Evolutionary conservation across 2,329 filamentous ascomycete species (phyloP).

Genomic region (Nigrograna mackinnonii): DNA sequence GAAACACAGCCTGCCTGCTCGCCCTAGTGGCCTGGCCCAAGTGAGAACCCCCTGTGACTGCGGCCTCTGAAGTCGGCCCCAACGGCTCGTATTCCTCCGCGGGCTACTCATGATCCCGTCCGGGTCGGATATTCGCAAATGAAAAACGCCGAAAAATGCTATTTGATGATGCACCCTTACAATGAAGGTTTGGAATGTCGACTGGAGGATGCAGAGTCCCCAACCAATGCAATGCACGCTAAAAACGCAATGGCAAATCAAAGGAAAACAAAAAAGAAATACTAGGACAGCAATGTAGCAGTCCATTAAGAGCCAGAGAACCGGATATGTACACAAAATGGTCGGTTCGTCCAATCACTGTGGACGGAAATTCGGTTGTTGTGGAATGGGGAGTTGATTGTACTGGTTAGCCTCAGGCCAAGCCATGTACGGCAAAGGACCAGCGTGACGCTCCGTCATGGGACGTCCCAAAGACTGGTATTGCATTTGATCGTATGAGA

Average conservation of each 20-base stretch:
- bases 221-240: conserved; percentile 41
- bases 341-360: conserved; percentile 3
- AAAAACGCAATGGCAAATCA: conserved; percentile 32
- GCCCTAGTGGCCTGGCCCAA: no score
- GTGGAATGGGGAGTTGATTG: conserved; percentile 41
- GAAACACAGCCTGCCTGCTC: no score
- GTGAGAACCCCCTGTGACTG: no score
- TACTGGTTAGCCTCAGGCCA: conserved; percentile 43
- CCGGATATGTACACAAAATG: conserved; percentile 5
- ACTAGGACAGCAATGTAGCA: neutral
- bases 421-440: conserved; percentile 48
- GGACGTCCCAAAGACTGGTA: conserved; percentile 54
- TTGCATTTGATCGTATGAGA: conserved; percentile 54
- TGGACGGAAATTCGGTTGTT: conserved; percentile 38
- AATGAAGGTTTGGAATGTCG: neutral
- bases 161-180: no score
- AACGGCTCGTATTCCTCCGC: no score
- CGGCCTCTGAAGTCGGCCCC: no score
- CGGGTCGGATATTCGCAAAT: no score
- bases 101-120: no score
- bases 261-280: conserved; percentile 4
- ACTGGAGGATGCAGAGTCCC: conserved; percentile 4
- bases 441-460: conserved; percentile 48
- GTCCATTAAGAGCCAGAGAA: neutral
- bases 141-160: no score